Base-by-base conservation (phyloP, 2,329 filamentous ascomycete species). In the Hypoxylon sp. region DNA sequence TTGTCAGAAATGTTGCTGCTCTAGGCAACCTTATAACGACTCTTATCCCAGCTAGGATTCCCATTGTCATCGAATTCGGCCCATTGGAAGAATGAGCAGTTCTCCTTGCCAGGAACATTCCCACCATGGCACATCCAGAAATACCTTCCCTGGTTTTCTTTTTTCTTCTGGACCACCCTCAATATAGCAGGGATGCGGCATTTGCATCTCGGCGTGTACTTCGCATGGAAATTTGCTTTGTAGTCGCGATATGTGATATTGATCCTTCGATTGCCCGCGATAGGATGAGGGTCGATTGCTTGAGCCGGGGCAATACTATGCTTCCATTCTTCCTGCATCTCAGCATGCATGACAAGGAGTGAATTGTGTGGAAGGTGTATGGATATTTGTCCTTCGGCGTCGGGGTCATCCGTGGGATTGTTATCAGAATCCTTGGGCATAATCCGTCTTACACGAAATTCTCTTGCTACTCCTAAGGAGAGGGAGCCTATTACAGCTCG, bases 271-370 rank as follows among this genome's bases (percentile, higher is more conserved):
- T 90, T 94, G 0, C 91, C 91, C 0, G 95, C 88, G 1, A 97
- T 78, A 0, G 95, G 93, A 78, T 99, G 96, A 0, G 94, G 93
- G 68, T 94, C 91, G 65, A 98, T 92, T 3, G 90, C 89, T 54
- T 86, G 85, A 0, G 92, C 90, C 0, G 94, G 92, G 0, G 90
- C 85, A 48, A 99, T 92, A 72, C 89, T 88, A 79, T 99, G 96
- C 79, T 98, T 98, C 94, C 94, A 98, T 77, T 92, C 91, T 77
- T 98, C 95, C 77, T 98, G 95, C 93, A 97, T 98, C 77, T 97
- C 94, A 0, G 95, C 95, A 76, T 98, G 95, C 96, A 99, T 98
- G 8, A 98, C 85, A 0, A 99, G 85, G 0, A 98, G 86, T 0
- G 93, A 97, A 79, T 98, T 98, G 80, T 98, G 96, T 0, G 95